phyloP scores from a whole-genome alignment of 495 filamentous ascomycete genomes.

The Echria macrotheca region DNA sequence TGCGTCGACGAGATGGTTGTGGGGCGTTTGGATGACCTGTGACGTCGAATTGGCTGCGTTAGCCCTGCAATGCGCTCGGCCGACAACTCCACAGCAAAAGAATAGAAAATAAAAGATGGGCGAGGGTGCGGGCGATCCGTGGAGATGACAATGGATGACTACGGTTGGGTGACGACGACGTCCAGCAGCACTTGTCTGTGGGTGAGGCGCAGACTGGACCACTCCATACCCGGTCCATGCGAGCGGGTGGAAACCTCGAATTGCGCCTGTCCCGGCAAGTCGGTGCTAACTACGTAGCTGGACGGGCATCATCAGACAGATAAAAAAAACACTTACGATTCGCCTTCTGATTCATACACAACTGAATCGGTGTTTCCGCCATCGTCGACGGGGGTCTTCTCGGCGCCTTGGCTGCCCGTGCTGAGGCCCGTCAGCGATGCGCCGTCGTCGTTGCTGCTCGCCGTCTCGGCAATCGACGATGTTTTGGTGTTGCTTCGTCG shows the following conservation, averaged over 20 bases:
- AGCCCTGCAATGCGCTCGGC: neutral
- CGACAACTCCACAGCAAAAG: slow-evolving; percentile 3
- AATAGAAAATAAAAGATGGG: slow-evolving; percentile 7
- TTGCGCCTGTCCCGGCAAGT: neutral
- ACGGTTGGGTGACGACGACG: neutral
- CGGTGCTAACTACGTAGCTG: neutral
- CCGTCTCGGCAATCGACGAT: slow-evolving; percentile 17
- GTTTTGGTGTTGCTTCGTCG: slow-evolving; percentile 39
- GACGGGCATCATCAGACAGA: neutral
- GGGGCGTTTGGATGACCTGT: slow-evolving; percentile 31
- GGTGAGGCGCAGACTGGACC: slow-evolving; percentile 17
- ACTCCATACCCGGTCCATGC: neutral
- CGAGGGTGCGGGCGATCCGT: no score
- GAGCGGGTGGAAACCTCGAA: neutral
- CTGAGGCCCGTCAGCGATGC: slow-evolving; percentile 11
- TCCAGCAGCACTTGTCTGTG: neutral
- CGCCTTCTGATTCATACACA: slow-evolving; percentile 23
- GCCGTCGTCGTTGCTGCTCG: slow-evolving; percentile 24
- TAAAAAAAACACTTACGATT: slow-evolving; percentile 14
- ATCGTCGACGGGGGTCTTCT: slow-evolving; percentile 15
- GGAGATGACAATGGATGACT: neutral
- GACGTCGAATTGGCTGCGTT: slow-evolving; percentile 16
- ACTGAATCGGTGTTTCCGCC: slow-evolving; percentile 13
- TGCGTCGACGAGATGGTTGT: slow-evolving; percentile 55
- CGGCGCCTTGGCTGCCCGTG: slow-evolving; percentile 21